Base-by-base conservation (phyloP, 352 stramenopile species). In the Halophytophthora polymorphica region DNA sequence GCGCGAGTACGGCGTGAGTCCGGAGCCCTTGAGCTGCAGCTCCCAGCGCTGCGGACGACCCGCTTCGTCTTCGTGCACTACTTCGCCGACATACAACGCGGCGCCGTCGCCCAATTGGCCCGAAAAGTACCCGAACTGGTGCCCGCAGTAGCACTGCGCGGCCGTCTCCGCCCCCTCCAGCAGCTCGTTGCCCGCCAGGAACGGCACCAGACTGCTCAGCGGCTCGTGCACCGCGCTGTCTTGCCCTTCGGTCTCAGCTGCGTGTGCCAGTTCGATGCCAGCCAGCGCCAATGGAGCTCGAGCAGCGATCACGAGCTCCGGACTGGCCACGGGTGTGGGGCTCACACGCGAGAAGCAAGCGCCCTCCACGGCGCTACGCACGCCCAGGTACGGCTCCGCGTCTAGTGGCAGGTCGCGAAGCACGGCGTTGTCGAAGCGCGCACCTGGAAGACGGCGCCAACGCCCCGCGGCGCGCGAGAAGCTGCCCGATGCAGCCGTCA, bases 1-100 rank as follows among this genome's bases (percentile, higher is more conserved):
- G 33, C 96, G 80, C 44, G 93, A 98, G 68, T 95, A 99, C 2
- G 96, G 95, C 2, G 96, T 99, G 46, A 83, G 84, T 0, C 97
- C 97, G 1, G 88, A 93, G 8, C 97, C 96, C 58, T 99, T 99
- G 13, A 99, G 71, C 66, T 99, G 97, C 42, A 99, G 66, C 71
- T 99, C 96, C 65, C 86, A 97, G 12, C 86, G 57, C 42, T 75
- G 53, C n/a, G 56, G 58, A 1, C 14, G 17, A 0, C 65, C 46
- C 13, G 3, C 11, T 17, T 2, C 33, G 7, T 65, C 45, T n/a
- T 45, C 49, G 37, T 56, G 53, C 31, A 88, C 70, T 28, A 95
- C 72, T 64, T 97, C 88, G 21, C 88, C 90, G 13, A 97, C 56
- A 61, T 93, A 96, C 39, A 97, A 76, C 6, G 90, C 89, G 2